Evolutionary conservation across 257 asterid genomes (phyloP), one percentile per base, ranked within the genome.

Genomic region (Jacaranda copaia): DNA sequence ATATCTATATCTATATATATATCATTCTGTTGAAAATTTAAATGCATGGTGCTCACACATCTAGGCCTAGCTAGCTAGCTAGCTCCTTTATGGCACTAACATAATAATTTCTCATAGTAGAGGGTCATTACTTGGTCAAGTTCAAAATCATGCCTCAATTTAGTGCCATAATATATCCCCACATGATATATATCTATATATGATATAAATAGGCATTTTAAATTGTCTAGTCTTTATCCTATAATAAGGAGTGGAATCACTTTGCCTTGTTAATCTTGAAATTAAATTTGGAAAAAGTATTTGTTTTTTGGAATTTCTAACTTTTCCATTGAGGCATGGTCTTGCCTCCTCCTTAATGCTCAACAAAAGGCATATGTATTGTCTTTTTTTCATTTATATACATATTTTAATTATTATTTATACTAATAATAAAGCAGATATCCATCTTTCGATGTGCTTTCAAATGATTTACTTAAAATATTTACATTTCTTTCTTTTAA

Each of bases 311-410:
- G 46, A 42, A 42, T 42, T 60, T 60, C 1, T 4, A 60, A 4
- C 7, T 51, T 36, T 61, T 45, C 6, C 63, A 46, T 8, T 59
- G 43, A 42, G 60, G 70, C 70, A 36, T 64, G 66, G 39, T 11
- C 51, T 39, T 35, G 60, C 48, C 68, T 56, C 53, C 39, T 66
- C 76, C 56, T 55, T 38, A 71, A 55, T 71, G 57, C 13, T 53
- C 42, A 5, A 58, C 19, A 16, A 48, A 72, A 57, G 43, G 19
- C 59, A 36, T 35, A 32, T 61, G 20, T 42, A 7, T n/a, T 16
- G 68, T 72, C 77, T 6, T 56, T 70, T 39, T 53, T 40, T 16
- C 14, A 3, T 32, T 38, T 25, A 25, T 25, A 70, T 36, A 38
- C n/a, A 5, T 19, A n/a, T n/a, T 7, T 19, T 72, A 16, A 53